phyloP scores from a whole-genome alignment of 2,329 filamentous ascomycete species.

The Aspergillus persii region DNA sequence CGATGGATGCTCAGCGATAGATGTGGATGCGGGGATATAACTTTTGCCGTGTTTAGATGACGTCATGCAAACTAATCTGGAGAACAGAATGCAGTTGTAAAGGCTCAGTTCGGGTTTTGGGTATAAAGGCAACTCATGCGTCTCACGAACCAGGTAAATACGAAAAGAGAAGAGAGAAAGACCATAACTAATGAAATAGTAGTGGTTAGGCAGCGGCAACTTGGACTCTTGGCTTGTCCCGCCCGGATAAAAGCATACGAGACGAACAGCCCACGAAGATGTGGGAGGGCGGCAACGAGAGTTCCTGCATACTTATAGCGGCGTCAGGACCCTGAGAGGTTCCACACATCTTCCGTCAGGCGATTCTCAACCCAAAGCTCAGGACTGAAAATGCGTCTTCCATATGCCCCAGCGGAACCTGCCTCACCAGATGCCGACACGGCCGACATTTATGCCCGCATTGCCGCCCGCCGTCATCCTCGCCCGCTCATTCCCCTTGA shows the following conservation, averaged over 20 bases:
- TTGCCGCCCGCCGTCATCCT: conserved; percentile 64
- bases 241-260: not conserved
- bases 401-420: conserved; percentile 32
- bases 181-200: too few species aligned
- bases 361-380: not conserved
- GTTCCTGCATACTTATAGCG: not conserved
- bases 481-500: conserved; percentile 73
- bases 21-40: too few species aligned
- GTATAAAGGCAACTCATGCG: too few species aligned
- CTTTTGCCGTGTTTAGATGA: too few species aligned
- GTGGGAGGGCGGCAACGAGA: not conserved
- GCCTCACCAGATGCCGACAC: conserved; percentile 25
- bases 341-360: too few species aligned
- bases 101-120: too few species aligned
- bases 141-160: too few species aligned
- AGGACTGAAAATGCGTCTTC: conserved; percentile 32
- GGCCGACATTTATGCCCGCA: conserved; percentile 58
- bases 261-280: not conserved
- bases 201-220: too few species aligned
- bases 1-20: too few species aligned
- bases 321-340: not conserved
- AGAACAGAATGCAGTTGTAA: too few species aligned
- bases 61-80: too few species aligned
- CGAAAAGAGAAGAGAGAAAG: too few species aligned
- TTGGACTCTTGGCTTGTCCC: not conserved